These are phyloP conservation scores for Parafenestella ontariensis DNA, from an alignment of 2,329 filamentous ascomycete species.

Conservation along the genomic window DNA sequence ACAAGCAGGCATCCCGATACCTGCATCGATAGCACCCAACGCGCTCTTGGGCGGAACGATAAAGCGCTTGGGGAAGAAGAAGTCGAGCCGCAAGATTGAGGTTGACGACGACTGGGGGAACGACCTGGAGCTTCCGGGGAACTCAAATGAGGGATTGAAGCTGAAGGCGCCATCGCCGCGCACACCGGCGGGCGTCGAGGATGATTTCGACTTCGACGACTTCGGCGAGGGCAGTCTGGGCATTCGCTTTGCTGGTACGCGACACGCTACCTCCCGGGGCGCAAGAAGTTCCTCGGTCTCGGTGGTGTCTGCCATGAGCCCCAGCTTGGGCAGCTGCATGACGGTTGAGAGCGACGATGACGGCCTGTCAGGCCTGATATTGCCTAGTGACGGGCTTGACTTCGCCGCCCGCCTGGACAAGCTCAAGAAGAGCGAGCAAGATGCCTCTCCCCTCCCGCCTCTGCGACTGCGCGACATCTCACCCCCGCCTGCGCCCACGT, in stretches of 20 bases:
- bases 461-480: slow-evolving; percentile 27
- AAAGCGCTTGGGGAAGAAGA: slow-evolving; percentile 76
- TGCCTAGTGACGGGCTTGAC: slow-evolving; percentile 84
- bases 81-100: slow-evolving; percentile 52
- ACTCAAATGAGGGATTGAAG: slow-evolving; percentile 48
- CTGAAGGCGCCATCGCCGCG: slow-evolving; percentile 54
- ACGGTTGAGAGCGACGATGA: slow-evolving; percentile 95
- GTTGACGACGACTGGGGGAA: slow-evolving; percentile 61
- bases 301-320: slow-evolving; percentile 89
- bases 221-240: slow-evolving; percentile 94
- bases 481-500: slow-evolving; percentile 43
- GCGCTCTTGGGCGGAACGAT: slow-evolving; percentile 92
- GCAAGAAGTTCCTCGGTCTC: slow-evolving; percentile 85
- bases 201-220: slow-evolving; percentile 60
- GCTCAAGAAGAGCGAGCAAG: slow-evolving; percentile 62
- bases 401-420: slow-evolving; percentile 79
- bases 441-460: slow-evolving; percentile 26
- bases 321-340: slow-evolving; percentile 89
- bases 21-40: slow-evolving; percentile 83
- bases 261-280: slow-evolving; percentile 77
- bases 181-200: slow-evolving; percentile 73
- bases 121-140: slow-evolving; percentile 55
- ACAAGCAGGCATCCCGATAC: slow-evolving; percentile 89
- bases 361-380: slow-evolving; percentile 83
- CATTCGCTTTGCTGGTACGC: slow-evolving; percentile 86